phyloP scores from a whole-genome alignment of 176 grass and related monocot species.

The Coix lacrymajobi region DNA sequence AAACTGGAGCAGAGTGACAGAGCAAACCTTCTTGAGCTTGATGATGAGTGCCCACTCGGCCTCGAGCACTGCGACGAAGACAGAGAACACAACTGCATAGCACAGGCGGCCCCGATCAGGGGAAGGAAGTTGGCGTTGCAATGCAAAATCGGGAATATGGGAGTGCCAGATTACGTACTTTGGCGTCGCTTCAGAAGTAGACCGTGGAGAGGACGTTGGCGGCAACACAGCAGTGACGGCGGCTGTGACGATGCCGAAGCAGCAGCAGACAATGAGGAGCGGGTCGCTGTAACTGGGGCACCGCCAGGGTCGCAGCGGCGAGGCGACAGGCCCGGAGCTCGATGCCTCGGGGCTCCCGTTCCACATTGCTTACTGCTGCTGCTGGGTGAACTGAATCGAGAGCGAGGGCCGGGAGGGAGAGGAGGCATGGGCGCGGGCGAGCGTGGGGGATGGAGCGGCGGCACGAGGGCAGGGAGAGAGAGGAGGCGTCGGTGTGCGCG shows the following conservation, averaged over 20 bases:
- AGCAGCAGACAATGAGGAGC: constrained; percentile 73
- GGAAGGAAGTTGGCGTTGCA: too few relatives aligned
- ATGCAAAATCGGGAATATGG: too few relatives aligned
- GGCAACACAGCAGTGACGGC: constrained; percentile 66
- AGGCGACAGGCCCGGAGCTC: background rate
- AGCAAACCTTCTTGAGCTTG: constrained; percentile 48
- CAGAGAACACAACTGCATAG: constrained; percentile 72
- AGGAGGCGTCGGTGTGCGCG: too few relatives aligned
- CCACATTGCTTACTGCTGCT: background rate
- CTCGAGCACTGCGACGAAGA: constrained; percentile 73
- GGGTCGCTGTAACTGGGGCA: constrained; percentile 41
- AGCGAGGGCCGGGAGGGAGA: too few relatives aligned
- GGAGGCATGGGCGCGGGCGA: too few relatives aligned
- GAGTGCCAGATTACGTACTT: constrained; percentile 26
- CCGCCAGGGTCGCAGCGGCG: background rate
- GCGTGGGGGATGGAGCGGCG: too few relatives aligned
- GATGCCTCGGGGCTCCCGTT: background rate
- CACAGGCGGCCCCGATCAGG: constrained; percentile 61
- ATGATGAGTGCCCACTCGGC: constrained; percentile 83
- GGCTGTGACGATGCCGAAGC: constrained; percentile 85
- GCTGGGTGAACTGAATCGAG: background rate
- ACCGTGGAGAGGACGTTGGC: constrained; percentile 79
- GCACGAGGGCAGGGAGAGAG: too few relatives aligned
- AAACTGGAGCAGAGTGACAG: background rate
- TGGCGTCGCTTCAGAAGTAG: constrained; percentile 37